Base-by-base conservation (phyloP, 2,329 filamentous ascomycete genomes). In the Sarocladium brachiariae region DNA sequence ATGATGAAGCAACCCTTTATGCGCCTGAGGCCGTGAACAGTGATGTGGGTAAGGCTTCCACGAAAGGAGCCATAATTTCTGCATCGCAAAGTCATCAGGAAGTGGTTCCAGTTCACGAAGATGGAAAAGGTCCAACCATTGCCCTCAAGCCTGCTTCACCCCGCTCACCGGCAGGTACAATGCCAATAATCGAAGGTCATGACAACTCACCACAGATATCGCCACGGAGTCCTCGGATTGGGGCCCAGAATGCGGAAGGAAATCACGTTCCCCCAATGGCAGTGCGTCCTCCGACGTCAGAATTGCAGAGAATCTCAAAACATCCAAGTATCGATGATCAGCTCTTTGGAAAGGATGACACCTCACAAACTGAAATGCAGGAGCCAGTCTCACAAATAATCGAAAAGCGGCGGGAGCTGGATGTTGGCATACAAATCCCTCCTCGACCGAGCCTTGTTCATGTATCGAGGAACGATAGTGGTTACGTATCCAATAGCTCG, bases 221-320 rank as follows among this genome's bases (percentile, higher is more conserved):
- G 9, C 39, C 39, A 19, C 38, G 39, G 16, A 45, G 47, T 34
- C 54, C n/a, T 43, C 39, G 27, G 10, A 19, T 18, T 19, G 4
- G n/a, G n/a, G n/a, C n/a, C n/a, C n/a, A n/a, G n/a, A n/a, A n/a
- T n/a, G n/a, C n/a, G n/a, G n/a, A n/a, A n/a, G n/a, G n/a, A n/a
- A n/a, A n/a, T n/a, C n/a, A n/a, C n/a, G n/a, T n/a, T n/a, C n/a
- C n/a, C n/a, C n/a, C n/a, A n/a, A n/a, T n/a, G n/a, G n/a, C 60
- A 18, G 57, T 61, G 1, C 38, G 46, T 24, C 46, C 46, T 10
- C 51, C 10, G 64, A 62, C n/a, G 65, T 64, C 46, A 2, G 57
- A 61, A 19, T 58, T 76, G 33, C 62, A 74, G 56, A 67, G 66
- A 2, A 74, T 71, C 0, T 77, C 74, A 47, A 78, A 77, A 54